Percentiles rank a stretch among this genome's conserved stretches.
phyloP scores from a whole-genome alignment of 2,329 filamentous ascomycete species.

The Allantophomopsis cytisporea region DNA sequence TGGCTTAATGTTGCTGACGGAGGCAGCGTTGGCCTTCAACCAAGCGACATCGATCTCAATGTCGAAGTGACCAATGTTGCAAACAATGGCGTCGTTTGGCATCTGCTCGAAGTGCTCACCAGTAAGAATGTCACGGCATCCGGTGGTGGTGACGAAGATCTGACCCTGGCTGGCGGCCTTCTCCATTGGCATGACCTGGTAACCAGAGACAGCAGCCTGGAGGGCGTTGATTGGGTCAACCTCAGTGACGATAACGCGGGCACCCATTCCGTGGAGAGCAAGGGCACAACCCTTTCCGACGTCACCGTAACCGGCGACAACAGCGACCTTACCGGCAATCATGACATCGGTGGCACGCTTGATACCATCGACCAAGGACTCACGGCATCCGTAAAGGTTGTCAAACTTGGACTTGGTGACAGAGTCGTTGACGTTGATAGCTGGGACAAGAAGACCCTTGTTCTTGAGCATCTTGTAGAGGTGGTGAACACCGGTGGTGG shows the following conservation, averaged over 20 bases:
- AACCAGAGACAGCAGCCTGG: conserved; percentile 94
- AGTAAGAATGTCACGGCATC: conserved; percentile 94
- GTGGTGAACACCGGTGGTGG: conserved; percentile 98
- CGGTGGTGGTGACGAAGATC: conserved; percentile 98
- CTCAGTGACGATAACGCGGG: conserved; percentile 91
- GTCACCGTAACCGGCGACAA: conserved; percentile 96
- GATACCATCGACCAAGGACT: conserved; percentile 98
- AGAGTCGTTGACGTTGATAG: conserved; percentile 99
- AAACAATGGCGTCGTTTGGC: conserved; percentile 96
- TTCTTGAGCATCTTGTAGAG: conserved; percentile 97
- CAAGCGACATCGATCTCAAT: conserved; percentile 99
- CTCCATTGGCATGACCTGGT: conserved; percentile 96
- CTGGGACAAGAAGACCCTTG: conserved; percentile 75
- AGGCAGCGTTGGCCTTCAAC: conserved; percentile 93
- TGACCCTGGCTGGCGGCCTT: conserved; percentile 80
- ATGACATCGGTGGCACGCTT: conserved; percentile 99
- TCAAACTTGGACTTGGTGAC: conserved; percentile 99
- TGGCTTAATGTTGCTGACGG: conserved; percentile 97
- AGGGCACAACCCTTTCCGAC: conserved; percentile 97
- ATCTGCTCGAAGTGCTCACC: conserved; percentile 89
- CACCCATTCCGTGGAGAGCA: conserved; percentile 94
- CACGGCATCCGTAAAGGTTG: conserved; percentile 98
- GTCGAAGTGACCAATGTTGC: conserved; percentile 99
- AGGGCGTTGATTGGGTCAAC: conserved; percentile 99
- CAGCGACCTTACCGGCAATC: conserved; percentile 97